phyloP scores from a whole-genome alignment of 1,139 yeast species.

The Sugiyamaella grinbergsii region DNA sequence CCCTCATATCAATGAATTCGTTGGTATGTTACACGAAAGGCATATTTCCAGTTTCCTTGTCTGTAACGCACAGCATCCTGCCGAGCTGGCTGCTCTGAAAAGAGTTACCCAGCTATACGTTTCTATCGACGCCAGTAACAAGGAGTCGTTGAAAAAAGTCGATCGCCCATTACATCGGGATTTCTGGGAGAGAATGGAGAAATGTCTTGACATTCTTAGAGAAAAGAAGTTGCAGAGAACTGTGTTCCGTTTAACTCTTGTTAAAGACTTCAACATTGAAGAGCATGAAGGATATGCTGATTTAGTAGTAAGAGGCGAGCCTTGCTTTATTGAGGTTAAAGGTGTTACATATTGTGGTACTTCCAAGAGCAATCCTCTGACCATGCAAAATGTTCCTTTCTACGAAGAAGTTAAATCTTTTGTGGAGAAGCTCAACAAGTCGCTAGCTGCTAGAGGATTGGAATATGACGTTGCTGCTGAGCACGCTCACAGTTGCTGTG shows the following conservation, averaged over 20 bases:
- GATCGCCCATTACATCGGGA: slow-evolving; percentile 89
- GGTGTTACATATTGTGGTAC: slow-evolving; percentile 96
- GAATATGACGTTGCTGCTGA: slow-evolving; percentile 87
- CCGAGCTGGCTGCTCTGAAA: slow-evolving; percentile 63
- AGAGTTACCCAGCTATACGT: slow-evolving; percentile 90
- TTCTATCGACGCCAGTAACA: slow-evolving; percentile 89
- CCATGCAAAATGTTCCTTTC: slow-evolving; percentile 95
- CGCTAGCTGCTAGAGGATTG: slow-evolving; percentile 63
- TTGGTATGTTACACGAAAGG: slow-evolving; percentile 73
- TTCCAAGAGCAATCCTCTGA: slow-evolving; percentile 77
- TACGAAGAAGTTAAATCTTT: slow-evolving; percentile 85
- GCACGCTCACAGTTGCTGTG: slow-evolving; percentile 94
- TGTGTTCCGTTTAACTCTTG: slow-evolving; percentile 86
- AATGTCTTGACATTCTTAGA: slow-evolving; percentile 77
- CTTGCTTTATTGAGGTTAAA: slow-evolving; percentile 88
- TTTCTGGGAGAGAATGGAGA: slow-evolving; percentile 85
- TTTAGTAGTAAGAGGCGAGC: slow-evolving; percentile 76
- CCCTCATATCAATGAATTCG: slow-evolving; percentile 85
- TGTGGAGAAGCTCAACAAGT: slow-evolving; percentile 62
- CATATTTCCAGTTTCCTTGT: slow-evolving; percentile 85
- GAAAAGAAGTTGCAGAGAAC: slow-evolving; percentile 85
- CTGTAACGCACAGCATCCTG: slow-evolving; percentile 96
- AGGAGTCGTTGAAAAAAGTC: slow-evolving; percentile 73
- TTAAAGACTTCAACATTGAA: slow-evolving; percentile 86
- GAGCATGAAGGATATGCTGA: slow-evolving; percentile 88